Conservation (phyloP, 805 yeast genomes). For the Peterozyma toletana region DNA sequence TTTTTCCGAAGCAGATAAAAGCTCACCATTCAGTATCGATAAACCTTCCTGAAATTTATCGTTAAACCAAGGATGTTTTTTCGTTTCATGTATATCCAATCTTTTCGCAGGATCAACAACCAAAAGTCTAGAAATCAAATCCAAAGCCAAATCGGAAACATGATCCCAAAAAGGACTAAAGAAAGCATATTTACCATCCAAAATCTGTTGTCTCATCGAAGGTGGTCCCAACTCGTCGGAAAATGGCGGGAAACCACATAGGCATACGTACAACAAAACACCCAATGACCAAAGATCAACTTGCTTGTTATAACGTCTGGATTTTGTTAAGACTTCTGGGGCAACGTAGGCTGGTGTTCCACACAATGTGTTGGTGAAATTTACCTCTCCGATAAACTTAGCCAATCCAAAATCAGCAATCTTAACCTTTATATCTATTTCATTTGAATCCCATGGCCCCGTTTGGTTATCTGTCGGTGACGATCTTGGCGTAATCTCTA, state of each 20-base stretch:
- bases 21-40: no score
- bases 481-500: conserved; percentile 35
- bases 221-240: conserved; percentile 81
- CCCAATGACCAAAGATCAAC: conserved; percentile 84
- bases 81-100: conserved; percentile 15
- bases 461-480: conserved; percentile 10
- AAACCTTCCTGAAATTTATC: background rate
- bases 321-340: conserved; percentile 61
- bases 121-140: conserved; percentile 54
- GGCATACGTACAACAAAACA: conserved; percentile 67
- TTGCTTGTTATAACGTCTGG: conserved; percentile 55
- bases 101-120: conserved; percentile 45
- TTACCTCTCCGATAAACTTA: conserved; percentile 61
- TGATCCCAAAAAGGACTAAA: conserved; percentile 78
- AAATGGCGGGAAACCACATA: conserved; percentile 83
- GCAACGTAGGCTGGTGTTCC: conserved; percentile 89
- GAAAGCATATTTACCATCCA: conserved; percentile 62
- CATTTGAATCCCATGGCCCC: conserved; percentile 56
- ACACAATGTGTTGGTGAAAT: conserved; percentile 71
- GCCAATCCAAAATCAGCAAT: conserved; percentile 81
- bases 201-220: conserved; percentile 65
- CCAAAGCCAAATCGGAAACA: conserved; percentile 57
- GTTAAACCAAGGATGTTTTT: conserved; percentile 4
- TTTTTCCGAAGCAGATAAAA: no score
- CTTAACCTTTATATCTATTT: conserved; percentile 56